Evolutionary conservation across 257 asterid species (phyloP).

Genomic region (Handroanthus guayacan): DNA sequence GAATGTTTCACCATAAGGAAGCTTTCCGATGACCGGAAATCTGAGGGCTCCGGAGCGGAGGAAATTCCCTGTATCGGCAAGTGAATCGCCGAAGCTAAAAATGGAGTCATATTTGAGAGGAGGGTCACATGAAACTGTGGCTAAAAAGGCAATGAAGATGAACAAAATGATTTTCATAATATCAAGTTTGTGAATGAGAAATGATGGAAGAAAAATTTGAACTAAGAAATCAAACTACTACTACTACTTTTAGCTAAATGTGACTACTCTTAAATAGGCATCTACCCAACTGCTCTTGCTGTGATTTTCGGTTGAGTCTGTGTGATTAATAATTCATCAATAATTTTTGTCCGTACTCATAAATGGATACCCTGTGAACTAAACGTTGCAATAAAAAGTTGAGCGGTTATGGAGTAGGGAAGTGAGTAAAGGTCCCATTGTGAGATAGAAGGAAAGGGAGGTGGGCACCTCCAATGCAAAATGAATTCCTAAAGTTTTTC

Average conservation of each 20-base stretch:
- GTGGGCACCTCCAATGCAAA: not conserved
- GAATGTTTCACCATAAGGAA: constrained; percentile 76
- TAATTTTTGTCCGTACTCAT: not conserved
- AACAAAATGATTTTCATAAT: constrained; percentile 42
- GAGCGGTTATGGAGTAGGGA: not conserved
- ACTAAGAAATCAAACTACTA: not conserved
- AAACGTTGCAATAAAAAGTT: not conserved
- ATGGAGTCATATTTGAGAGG: constrained; percentile 57
- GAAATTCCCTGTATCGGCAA: constrained; percentile 80
- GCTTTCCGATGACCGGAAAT: constrained; percentile 67
- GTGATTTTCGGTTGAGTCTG: constrained; percentile 20
- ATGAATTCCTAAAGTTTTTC: too few relatives aligned
- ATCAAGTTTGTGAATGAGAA: not conserved
- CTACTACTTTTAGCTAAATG: not conserved
- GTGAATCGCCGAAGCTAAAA: constrained; percentile 87
- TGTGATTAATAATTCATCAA: not conserved
- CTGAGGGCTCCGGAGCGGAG: constrained; percentile 67
- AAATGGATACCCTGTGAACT: not conserved
- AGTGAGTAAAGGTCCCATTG: not conserved
- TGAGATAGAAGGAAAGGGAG: not conserved
- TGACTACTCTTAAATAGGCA: constrained; percentile 29
- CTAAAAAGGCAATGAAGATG: constrained; percentile 32
- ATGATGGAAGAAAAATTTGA: not conserved
- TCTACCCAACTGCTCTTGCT: constrained; percentile 31
- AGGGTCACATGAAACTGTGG: constrained; percentile 37